These are phyloP conservation scores for Coemansia sp. DNA, from an alignment of 192 early-diverging fungal species.

Conservation along the genomic window DNA sequence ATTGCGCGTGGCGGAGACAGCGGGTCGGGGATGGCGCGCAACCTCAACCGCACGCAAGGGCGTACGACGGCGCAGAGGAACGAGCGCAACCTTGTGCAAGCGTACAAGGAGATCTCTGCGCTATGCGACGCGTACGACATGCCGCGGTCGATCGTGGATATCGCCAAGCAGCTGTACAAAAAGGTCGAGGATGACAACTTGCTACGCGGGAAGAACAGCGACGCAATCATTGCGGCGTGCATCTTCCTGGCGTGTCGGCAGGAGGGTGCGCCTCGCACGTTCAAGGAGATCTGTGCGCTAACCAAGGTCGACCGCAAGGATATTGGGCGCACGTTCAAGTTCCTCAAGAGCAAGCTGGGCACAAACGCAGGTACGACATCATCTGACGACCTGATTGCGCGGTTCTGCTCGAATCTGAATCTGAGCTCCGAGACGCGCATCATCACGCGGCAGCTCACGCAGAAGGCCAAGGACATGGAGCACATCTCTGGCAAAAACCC, in stretches of 20 bases:
- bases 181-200: slow-evolving; percentile 84
- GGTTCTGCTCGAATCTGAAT: slow-evolving; percentile 80
- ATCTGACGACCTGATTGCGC: slow-evolving; percentile 71
- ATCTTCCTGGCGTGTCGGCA: slow-evolving; percentile 91
- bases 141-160: slow-evolving; percentile 75
- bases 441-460: slow-evolving; percentile 67
- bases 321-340: slow-evolving; percentile 75
- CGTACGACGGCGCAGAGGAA: slow-evolving; percentile 73
- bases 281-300: slow-evolving; percentile 88
- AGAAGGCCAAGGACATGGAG: slow-evolving; percentile 76
- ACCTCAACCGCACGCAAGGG: slow-evolving; percentile 48
- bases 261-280: slow-evolving; percentile 81
- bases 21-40: slow-evolving; percentile 41
- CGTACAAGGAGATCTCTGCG: slow-evolving; percentile 84
- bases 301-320: slow-evolving; percentile 94
- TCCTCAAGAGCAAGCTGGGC: slow-evolving; percentile 57
- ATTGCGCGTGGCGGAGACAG: slow-evolving; percentile 88
- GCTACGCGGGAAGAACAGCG: slow-evolving; percentile 76
- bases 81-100: slow-evolving; percentile 74
- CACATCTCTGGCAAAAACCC: slow-evolving; percentile 91
- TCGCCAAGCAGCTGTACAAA: slow-evolving; percentile 93
- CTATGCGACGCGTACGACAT: slow-evolving; percentile 77
- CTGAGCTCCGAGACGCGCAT: slow-evolving; percentile 68
- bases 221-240: slow-evolving; percentile 87
- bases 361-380: slow-evolving; percentile 63